Percentiles rank a stretch among this genome's conserved stretches.
Evolutionary conservation across 129 eudicot genomes (phyloP).

Genomic region (Cynara cardunculus): DNA sequence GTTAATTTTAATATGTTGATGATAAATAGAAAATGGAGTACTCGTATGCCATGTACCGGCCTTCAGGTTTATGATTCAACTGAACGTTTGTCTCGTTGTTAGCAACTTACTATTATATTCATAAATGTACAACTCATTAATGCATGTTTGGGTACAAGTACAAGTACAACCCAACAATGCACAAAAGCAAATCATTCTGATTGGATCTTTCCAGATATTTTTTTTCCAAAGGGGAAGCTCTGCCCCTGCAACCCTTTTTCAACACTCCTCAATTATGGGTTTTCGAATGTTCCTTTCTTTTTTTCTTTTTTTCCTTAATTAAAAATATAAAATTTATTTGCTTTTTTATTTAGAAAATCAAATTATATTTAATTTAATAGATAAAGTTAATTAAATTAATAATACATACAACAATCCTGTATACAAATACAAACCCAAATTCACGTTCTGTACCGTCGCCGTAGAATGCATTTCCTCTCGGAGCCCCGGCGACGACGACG

Average conservation of each 20-base stretch:
- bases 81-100: neutral
- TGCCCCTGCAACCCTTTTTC: neutral
- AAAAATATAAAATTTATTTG: too few relatives aligned
- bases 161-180: neutral
- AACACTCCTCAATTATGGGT: neutral
- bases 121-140: neutral
- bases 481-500: slow-evolving; percentile 49
- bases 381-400: too few relatives aligned
- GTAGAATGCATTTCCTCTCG: slow-evolving; percentile 29
- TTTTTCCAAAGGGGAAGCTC: neutral
- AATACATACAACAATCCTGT: slow-evolving; percentile 45
- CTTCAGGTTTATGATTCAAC: neutral
- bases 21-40: too few relatives aligned
- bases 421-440: slow-evolving; percentile 34
- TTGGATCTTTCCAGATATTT: neutral
- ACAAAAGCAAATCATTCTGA: neutral
- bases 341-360: too few relatives aligned
- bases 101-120: too few relatives aligned
- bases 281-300: neutral
- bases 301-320: neutral
- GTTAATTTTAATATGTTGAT: too few relatives aligned
- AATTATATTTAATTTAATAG: too few relatives aligned
- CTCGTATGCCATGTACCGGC: neutral
- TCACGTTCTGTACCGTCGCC: slow-evolving; percentile 17
- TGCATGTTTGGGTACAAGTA: neutral